phyloP scores from a whole-genome alignment of 2,329 filamentous ascomycete species.

The Talaromyces sp. region DNA sequence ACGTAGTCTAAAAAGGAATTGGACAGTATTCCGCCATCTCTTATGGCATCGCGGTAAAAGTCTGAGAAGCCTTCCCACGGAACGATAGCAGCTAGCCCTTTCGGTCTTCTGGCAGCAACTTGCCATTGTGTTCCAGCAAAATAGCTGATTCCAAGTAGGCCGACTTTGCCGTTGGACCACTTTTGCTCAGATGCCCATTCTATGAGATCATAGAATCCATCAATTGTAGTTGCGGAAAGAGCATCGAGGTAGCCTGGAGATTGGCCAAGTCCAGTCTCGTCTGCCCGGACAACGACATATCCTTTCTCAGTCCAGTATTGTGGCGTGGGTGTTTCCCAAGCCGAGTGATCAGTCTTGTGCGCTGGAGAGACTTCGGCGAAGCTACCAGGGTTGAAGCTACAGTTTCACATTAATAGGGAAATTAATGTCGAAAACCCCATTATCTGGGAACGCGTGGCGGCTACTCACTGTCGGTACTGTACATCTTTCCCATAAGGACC shows the following conservation, averaged over 20 bases:
- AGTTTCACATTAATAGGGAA: not conserved
- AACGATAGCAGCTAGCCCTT: conserved; percentile 48
- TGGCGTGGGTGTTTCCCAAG: conserved; percentile 58
- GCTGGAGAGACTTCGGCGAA: conserved; percentile 51
- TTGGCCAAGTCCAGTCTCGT: conserved; percentile 50
- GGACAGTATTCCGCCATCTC: conserved; percentile 58
- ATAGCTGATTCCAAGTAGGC: conserved; percentile 44
- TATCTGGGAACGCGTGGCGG: too few species aligned
- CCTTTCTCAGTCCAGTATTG: conserved; percentile 53
- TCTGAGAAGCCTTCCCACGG: conserved; percentile 56
- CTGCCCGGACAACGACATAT: conserved; percentile 53
- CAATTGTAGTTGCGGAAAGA: conserved; percentile 50
- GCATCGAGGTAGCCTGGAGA: conserved; percentile 50
- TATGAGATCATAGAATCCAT: conserved; percentile 49
- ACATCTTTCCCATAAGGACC: not conserved
- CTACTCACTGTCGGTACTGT: not conserved
- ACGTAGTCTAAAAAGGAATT: conserved; percentile 59
- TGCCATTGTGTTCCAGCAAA: conserved; percentile 53
- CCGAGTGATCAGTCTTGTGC: conserved; percentile 51
- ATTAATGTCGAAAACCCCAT: not conserved
- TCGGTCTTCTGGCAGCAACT: conserved; percentile 49
- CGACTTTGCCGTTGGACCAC: conserved; percentile 50
- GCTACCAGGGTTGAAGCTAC: conserved; percentile 45
- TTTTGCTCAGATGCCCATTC: conserved; percentile 48
- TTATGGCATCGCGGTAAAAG: conserved; percentile 54